A percentile compares a stretch with the other conserved stretches of the same genome.
phyloP scores from a whole-genome alignment of 164 flowering plant species.

The Magnolia kwangsiensis region DNA sequence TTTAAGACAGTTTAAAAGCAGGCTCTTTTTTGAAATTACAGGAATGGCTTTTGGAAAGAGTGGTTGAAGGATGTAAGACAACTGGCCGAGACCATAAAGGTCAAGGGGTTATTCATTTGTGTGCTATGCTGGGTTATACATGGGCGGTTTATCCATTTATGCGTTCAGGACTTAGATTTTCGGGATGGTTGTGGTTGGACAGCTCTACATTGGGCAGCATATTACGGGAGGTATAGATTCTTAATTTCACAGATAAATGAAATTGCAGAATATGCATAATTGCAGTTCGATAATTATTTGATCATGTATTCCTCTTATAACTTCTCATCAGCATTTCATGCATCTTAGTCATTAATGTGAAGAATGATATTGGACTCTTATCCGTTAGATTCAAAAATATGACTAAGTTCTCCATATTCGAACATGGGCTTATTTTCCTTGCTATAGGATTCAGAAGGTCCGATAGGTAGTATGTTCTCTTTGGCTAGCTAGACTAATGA shows the following conservation, averaged over 20 bases:
- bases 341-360: not conserved
- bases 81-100: conserved; percentile 65
- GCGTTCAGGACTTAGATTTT: conserved; percentile 67
- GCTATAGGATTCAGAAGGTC: too few relatives aligned
- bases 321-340: not conserved
- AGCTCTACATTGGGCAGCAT: conserved; percentile 97
- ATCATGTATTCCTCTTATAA: not conserved
- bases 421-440: too few relatives aligned
- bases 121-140: conserved; percentile 78
- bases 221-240: conserved; percentile 64
- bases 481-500: too few relatives aligned
- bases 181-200: conserved; percentile 96
- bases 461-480: too few relatives aligned
- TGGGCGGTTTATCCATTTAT: conserved; percentile 72
- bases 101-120: conserved; percentile 84
- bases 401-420: too few relatives aligned
- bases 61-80: conserved; percentile 49
- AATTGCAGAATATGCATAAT: not conserved
- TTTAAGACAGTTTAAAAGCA: too few relatives aligned
- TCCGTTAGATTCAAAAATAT: not conserved
- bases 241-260: not conserved
- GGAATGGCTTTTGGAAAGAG: conserved; percentile 85
- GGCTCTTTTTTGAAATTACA: too few relatives aligned
- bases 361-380: not conserved
- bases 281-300: not conserved